phyloP scores from a whole-genome alignment of 176 grass and related monocot genomes.

The Hsuehochloa calcarea region DNA sequence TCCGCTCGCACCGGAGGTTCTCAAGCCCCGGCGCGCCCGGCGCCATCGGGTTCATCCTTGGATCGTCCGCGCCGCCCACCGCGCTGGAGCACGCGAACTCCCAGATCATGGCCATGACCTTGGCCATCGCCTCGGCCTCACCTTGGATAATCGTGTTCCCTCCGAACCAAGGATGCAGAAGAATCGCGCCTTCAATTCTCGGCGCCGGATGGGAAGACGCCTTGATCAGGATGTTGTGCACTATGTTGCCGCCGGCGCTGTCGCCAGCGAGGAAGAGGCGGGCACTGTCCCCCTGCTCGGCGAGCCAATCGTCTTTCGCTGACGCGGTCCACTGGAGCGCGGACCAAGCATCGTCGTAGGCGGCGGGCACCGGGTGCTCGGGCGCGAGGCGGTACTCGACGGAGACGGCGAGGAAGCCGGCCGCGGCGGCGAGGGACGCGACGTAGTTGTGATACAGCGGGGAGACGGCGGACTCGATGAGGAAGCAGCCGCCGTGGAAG shows the following conservation, averaged over 20 bases:
- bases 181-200: conserved; percentile 31
- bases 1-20: conserved; percentile 35
- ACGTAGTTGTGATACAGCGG: conserved; percentile 49
- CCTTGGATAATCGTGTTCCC: conserved; percentile 22
- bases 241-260: conserved; percentile 70
- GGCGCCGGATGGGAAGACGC: background rate
- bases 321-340: conserved; percentile 37
- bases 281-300: conserved; percentile 41
- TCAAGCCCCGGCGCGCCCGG: conserved; percentile 19
- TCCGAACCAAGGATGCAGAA: conserved; percentile 56
- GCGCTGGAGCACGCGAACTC: conserved; percentile 46
- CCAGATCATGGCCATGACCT: conserved; percentile 34
- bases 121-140: conserved; percentile 6
- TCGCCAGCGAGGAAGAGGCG: conserved; percentile 63
- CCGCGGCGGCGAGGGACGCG: conserved; percentile 46
- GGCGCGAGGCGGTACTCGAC: conserved; percentile 53
- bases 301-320: conserved; percentile 47
- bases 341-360: conserved; percentile 41
- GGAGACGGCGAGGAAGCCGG: conserved; percentile 17
- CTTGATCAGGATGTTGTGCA: conserved; percentile 43
- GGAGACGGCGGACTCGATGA: conserved; percentile 45
- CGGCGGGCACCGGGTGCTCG: conserved; percentile 5
- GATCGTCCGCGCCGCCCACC: conserved; percentile 51
- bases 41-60: conserved; percentile 43
- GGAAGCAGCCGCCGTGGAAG: conserved; percentile 64